Base-by-base conservation (phyloP, 23 red algal genomes). In the Cyanidiococcus yangmingshanensis region DNA sequence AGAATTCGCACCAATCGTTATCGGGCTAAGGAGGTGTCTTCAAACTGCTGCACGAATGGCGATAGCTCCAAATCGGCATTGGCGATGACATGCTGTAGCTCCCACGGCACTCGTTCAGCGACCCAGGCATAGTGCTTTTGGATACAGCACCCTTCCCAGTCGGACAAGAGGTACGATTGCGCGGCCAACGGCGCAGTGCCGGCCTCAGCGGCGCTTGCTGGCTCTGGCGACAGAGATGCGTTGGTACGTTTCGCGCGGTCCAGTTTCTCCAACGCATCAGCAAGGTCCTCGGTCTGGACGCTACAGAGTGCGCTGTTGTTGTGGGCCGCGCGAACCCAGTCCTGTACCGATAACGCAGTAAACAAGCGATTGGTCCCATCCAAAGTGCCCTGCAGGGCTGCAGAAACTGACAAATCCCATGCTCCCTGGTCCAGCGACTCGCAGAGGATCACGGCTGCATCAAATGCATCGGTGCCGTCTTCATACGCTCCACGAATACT, bases 221-320 rank as follows among this genome's bases (percentile, higher is more conserved):
- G n/a, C n/a, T n/a, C n/a, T n/a, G n/a, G n/a, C n/a, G n/a, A n/a
- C n/a, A n/a, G n/a, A 15, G 45, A 54, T 15, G 21, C 45, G 12
- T 7, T 15, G 45, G 21, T 15, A 54, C 32, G 63, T 29, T 32
- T 25, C 63, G 63, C 63, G 3, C 32, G 63, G 32, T 71, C 63
- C 3, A 71, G 63, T 71, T 35, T 25, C 32, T 71, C 63, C n/a
- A 32, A 29, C 15, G 63, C 63, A 35, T 35, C 63, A 2, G 63
- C n/a, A 25, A 35, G n/a, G 32, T 71, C 63, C 7, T 35, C 63
- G 16, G 32, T 30, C 32, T 71, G 21, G 16, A 71, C 21, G 32
- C n/a, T 35, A 29, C 63, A 71, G n/a, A 71, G n/a, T 2, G 63
- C 63, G 63, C 63, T 35, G 32, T 71, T 71, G 63, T 71, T 71